Conservation (phyloP, 2,329 filamentous ascomycete genomes). For the Paracoccidioides lutzii region DNA sequence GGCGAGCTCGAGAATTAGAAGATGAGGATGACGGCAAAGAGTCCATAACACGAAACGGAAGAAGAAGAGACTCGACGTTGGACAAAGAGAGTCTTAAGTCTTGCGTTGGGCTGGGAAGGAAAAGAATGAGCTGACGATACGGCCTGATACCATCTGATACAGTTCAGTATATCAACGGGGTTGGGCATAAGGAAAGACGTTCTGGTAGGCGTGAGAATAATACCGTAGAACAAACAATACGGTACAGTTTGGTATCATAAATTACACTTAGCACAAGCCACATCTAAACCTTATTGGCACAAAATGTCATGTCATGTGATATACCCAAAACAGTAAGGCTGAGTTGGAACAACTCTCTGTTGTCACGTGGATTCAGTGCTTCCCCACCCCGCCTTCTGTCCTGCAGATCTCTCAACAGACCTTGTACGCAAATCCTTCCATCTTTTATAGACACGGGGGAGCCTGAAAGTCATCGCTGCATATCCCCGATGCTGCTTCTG, state of each 20-base stretch:
- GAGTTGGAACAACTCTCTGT: not conserved
- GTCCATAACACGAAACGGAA: not conserved
- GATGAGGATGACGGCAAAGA: constrained; percentile 9
- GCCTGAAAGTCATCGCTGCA: too few species aligned
- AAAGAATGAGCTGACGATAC: not conserved
- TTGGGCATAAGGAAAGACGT: not conserved
- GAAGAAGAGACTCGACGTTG: not conserved
- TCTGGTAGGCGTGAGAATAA: too few species aligned
- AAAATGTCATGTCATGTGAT: not conserved
- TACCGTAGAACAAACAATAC: not conserved
- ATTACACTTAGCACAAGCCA: not conserved
- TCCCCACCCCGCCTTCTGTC: too few species aligned
- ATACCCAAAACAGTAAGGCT: not conserved
- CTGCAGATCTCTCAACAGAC: too few species aligned
- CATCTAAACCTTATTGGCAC: not conserved
- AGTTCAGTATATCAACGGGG: too few species aligned
- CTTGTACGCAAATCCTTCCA: too few species aligned
- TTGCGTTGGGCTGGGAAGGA: not conserved
- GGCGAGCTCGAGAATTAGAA: constrained; percentile 32
- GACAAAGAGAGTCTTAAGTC: not conserved
- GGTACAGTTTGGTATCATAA: not conserved
- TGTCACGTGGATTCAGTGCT: not conserved
- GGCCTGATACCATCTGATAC: too few species aligned
- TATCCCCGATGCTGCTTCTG: too few species aligned
- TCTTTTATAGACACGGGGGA: too few species aligned